Evolutionary conservation across 805 yeast species (phyloP).

Genomic region (Cyberlindnera meyerae): DNA sequence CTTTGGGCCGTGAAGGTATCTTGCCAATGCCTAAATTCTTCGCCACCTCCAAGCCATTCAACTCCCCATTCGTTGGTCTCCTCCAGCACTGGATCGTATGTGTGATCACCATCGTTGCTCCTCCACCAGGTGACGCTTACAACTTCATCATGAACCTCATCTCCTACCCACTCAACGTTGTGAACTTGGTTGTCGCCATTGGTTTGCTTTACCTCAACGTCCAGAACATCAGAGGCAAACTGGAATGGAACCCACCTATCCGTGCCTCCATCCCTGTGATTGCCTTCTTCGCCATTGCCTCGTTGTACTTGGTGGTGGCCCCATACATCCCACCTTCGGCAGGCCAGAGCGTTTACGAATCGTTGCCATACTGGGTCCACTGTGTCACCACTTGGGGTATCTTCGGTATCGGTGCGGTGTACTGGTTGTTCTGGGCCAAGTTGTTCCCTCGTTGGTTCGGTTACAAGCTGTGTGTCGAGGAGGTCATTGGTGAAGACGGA

Average conservation of each 20-base stretch:
- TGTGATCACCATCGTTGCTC: conserved; percentile 67
- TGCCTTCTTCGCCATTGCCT: conserved; percentile 57
- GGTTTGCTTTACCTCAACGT: conserved; percentile 59
- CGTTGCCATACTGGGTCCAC: conserved; percentile 71
- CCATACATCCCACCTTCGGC: conserved; percentile 72
- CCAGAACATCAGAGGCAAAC: conserved; percentile 43
- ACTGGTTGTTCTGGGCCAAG: conserved; percentile 63
- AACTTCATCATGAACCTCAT: conserved; percentile 75
- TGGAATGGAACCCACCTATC: conserved; percentile 68
- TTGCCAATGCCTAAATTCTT: conserved; percentile 70
- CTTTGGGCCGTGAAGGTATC: conserved; percentile 76
- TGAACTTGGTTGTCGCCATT: conserved; percentile 57
- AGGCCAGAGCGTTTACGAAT: conserved; percentile 64
- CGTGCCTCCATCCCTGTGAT: conserved; percentile 61
- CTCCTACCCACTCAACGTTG: conserved; percentile 76
- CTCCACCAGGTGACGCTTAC: conserved; percentile 86
- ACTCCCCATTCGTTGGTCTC: conserved; percentile 68
- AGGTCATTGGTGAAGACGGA: conserved; percentile 60
- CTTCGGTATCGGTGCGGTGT: conserved; percentile 57
- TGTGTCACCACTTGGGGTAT: conserved; percentile 81
- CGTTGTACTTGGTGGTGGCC: conserved; percentile 64
- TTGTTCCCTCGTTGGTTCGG: conserved; percentile 51
- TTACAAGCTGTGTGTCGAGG: conserved; percentile 47
- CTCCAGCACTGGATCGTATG: conserved; percentile 76
- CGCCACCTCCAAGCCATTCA: conserved; percentile 68